Evolutionary conservation across 305 asterid genomes (phyloP), one percentile per base, ranked within the genome.

Genomic region (Ilex paraguariensis): DNA sequence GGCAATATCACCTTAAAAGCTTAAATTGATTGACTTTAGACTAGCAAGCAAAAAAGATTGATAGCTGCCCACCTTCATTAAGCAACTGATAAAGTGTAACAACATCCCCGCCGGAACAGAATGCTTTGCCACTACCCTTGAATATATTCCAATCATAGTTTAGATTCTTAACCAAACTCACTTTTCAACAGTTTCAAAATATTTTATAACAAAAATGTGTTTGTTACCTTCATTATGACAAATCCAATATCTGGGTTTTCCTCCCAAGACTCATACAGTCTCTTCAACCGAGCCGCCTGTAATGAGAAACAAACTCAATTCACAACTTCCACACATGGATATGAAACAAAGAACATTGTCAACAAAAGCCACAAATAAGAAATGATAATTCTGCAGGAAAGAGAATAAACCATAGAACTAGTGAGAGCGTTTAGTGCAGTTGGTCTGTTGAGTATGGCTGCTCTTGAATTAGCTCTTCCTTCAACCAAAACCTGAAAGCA

Each of bases 191-290:
- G 50, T 8, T 45, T 13, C 48, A 42, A 42, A 42, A 42, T 11
- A 42, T 7, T 6, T 42, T 42, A 11, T 7, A 5, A 50, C 9
- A 50, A 50, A 14, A 6, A 5, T 21, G 14, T 6, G 14, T 3
- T 4, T 39, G 15, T 76, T 82, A 91, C 98, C 97, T 90, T 93
- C 96, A 93, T 85, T 76, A 93, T 66, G 68, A 93, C 95, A 74
- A 90, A 93, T 57, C 97, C 98, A 70, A 93, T 81, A 52, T 82
- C 86, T 13, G 97, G 79, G 76, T 80, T 93, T 62, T 90, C 97
- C 83, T 92, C 98, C 98, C 98, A 92, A 3, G 96, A 85, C 65
- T 86, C 87, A 6, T 87, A 92, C 66, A 93, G 70, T 72, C 81
- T 84, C 72, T 79, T 84, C 73, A 93, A 77, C 39, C 98, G 86